Base-by-base conservation (phyloP, 257 asterid species). In the Solanum gracilifrons region DNA sequence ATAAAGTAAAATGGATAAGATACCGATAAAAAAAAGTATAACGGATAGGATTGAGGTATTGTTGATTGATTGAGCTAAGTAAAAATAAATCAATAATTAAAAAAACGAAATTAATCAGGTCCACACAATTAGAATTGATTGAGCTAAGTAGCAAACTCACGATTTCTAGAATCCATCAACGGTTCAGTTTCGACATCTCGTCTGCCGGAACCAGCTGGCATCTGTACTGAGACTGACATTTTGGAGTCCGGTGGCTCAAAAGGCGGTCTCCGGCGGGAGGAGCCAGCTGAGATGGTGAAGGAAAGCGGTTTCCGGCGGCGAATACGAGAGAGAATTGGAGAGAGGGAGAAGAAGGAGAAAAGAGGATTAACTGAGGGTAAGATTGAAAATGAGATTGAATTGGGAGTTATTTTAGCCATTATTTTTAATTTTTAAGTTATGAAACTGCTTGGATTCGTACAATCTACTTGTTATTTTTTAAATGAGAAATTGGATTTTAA, bases 161-260 rank as follows among this genome's bases (percentile, higher is more conserved):
- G 92, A 88, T 89, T 87, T 91, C 96, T 91, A 51, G 98, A 90
- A 90, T 92, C 99, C 29, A 93, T 72, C 27, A 93, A 84, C 32
- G 94, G 93, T 41, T 95, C 98, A 58, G 95, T 87, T n/a, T 92
- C 93, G 43, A 89, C 33, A 84, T 94, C 95, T 13, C 92, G 93
- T 21, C 91, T 90, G 88, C 64, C 87, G 46, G 93, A 85, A 72
- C 94, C 35, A 36, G 93, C 37, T 48, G 89, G 92, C 23, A 90
- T 64, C 16, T 93, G 68, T 75, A 94, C 89, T 29, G 97, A 64
- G 75, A 89, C 90, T 37, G 99, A 93, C 99, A 96, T 96, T 86
- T 84, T 90, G 77, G 88, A 82, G 29, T 83, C 88, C 82, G 91
- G 90, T 29, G 90, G 91, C 72, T 90, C 83, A 20, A 75, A 79